Percentiles rank a stretch among this genome's conserved stretches.
These are phyloP conservation scores for Clavispora asparagi DNA, from an alignment of 805 yeast genomes.

Conservation along the genomic window DNA sequence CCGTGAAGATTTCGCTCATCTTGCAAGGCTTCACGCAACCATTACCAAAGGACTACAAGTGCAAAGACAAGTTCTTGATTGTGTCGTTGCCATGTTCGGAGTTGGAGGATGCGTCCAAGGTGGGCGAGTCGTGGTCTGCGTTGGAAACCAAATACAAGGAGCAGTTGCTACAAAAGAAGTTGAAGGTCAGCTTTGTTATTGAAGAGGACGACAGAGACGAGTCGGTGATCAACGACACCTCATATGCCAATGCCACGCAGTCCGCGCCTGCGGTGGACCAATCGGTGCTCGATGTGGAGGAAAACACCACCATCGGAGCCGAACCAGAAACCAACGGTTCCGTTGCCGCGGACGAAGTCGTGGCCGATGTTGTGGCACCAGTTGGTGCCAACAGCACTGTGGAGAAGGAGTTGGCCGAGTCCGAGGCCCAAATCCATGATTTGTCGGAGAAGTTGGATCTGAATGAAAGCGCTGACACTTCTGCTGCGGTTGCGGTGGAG, in stretches of 20 bases:
- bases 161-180: constrained; percentile 57
- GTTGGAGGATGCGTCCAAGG: constrained; percentile 47
- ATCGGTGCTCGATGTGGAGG: constrained; percentile 9
- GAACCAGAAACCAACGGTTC: constrained; percentile 1
- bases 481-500: constrained; percentile 9
- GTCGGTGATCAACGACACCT: constrained; percentile 13
- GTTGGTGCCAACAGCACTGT: constrained; percentile 16
- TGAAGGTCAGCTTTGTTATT: constrained; percentile 53
- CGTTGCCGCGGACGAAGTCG: constrained; percentile 2
- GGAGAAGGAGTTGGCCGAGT: constrained; percentile 32
- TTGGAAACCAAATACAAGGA: constrained; percentile 57
- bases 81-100: constrained; percentile 77
- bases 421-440: constrained; percentile 37
- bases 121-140: constrained; percentile 71
- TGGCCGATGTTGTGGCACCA: constrained; percentile 13
- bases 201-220: constrained; percentile 20
- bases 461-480: constrained; percentile 22
- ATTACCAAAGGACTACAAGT: constrained; percentile 66
- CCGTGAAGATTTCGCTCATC: constrained; percentile 71
- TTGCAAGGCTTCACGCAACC: constrained; percentile 79
- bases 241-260: constrained; percentile 17
- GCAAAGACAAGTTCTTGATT: constrained; percentile 89
- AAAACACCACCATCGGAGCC: constrained; percentile 11
- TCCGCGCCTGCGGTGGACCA: constrained; percentile 13
- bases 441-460: constrained; percentile 44